Evolutionary conservation across 2,329 filamentous ascomycete species (phyloP).

Genomic region (Fusarium pininemorale): DNA sequence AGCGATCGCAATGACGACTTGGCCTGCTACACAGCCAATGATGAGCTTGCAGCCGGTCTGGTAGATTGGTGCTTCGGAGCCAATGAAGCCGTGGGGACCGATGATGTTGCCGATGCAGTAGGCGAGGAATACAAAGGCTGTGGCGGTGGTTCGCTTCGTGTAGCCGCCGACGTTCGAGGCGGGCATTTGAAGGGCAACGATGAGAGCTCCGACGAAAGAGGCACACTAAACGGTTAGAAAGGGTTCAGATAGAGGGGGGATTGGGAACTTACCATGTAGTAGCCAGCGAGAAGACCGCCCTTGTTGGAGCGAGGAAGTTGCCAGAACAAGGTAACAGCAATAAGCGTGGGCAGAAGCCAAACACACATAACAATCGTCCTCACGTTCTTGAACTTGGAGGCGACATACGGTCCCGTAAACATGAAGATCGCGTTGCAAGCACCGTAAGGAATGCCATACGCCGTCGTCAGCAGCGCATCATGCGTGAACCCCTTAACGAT

Average conservation of each 20-base stretch:
- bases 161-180: constrained; percentile 60
- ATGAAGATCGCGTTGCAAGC: constrained; percentile 64
- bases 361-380: constrained; percentile 62
- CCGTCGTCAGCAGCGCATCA: constrained; percentile 53
- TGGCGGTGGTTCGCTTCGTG: constrained; percentile 57
- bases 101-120: constrained; percentile 50
- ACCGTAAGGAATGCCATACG: constrained; percentile 63
- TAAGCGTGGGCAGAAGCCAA: constrained; percentile 61
- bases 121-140: constrained; percentile 57
- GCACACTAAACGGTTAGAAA: constrained; percentile 40
- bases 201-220: constrained; percentile 61
- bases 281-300: constrained; percentile 59
- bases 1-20: constrained; percentile 26
- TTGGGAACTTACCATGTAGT: constrained; percentile 54
- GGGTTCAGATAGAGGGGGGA: rapidly evolving
- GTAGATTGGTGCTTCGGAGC: constrained; percentile 58
- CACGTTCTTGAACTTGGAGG: constrained; percentile 59
- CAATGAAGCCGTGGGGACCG: constrained; percentile 52
- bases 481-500: constrained; percentile 60
- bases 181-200: constrained; percentile 63
- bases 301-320: constrained; percentile 53
- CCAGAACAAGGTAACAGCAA: constrained; percentile 61
- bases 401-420: constrained; percentile 60
- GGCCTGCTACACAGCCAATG: constrained; percentile 37
- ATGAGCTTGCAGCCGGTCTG: constrained; percentile 59